Evolutionary conservation across 2,329 filamentous ascomycete genomes (phyloP).

Genomic region (Rhytidhysteron rufulum): DNA sequence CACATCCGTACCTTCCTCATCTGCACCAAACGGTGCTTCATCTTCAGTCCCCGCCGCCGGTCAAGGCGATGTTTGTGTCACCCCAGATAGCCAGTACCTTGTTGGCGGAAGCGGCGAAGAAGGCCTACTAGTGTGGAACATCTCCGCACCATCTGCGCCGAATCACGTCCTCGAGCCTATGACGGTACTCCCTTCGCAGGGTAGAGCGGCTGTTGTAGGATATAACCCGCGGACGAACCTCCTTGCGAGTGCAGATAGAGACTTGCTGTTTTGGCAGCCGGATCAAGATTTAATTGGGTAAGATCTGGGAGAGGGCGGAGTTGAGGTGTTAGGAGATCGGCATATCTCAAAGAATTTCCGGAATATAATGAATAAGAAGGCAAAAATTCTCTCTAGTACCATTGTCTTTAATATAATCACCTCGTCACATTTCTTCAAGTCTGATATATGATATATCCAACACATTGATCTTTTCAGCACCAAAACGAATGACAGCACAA

Average conservation of each 20-base stretch:
- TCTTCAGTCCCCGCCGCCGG: constrained; percentile 25
- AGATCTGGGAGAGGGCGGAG: too few species aligned
- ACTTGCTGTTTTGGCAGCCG: constrained; percentile 52
- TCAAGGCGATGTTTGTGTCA: constrained; percentile 80
- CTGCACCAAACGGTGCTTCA: constrained; percentile 40
- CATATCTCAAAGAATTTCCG: too few species aligned
- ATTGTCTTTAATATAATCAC: too few species aligned
- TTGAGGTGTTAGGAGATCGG: too few species aligned
- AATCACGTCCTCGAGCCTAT: constrained; percentile 61
- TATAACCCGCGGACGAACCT: constrained; percentile 93
- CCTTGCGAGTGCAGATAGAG: constrained; percentile 83
- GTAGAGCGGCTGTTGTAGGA: constrained; percentile 69
- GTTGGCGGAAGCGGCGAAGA: constrained; percentile 70
- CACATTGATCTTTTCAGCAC: too few species aligned
- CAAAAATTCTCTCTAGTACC: too few species aligned
- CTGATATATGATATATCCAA: too few species aligned
- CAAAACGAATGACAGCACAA: too few species aligned
- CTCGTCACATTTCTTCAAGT: too few species aligned
- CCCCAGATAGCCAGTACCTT: constrained; percentile 84
- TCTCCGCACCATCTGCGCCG: constrained; percentile 48
- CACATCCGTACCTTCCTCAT: constrained; percentile 44
- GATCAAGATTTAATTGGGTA: constrained; percentile 38
- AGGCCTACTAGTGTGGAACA: constrained; percentile 85
- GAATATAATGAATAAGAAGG: too few species aligned
- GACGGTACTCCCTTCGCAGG: constrained; percentile 60